phyloP scores from a whole-genome alignment of 805 yeast genomes.

The Cyberlindnera xylosilytica region DNA sequence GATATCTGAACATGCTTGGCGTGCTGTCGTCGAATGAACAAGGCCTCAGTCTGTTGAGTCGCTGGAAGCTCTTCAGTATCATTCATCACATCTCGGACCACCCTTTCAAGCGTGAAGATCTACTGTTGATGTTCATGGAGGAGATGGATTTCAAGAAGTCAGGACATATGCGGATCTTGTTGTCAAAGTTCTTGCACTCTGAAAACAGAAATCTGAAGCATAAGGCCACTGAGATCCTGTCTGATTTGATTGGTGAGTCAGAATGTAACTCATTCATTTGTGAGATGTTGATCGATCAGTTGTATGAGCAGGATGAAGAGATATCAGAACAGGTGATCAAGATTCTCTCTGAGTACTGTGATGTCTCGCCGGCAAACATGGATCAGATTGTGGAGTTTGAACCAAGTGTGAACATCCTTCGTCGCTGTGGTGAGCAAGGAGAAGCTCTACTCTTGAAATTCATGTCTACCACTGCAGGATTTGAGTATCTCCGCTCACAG shows the following conservation, averaged over 20 bases:
- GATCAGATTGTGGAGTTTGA: slow-evolving; percentile 46
- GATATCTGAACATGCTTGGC: slow-evolving; percentile 79
- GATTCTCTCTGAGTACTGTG: slow-evolving; percentile 50
- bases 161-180: slow-evolving; percentile 64
- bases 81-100: slow-evolving; percentile 66
- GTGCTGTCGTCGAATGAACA: slow-evolving; percentile 53
- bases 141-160: slow-evolving; percentile 58
- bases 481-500: slow-evolving; percentile 53
- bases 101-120: slow-evolving; percentile 49
- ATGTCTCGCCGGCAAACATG: slow-evolving; percentile 47
- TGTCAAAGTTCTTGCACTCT: slow-evolving; percentile 61
- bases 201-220: slow-evolving; percentile 49
- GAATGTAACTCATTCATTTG: slow-evolving; percentile 41
- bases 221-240: slow-evolving; percentile 54
- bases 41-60: slow-evolving; percentile 69
- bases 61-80: slow-evolving; percentile 84
- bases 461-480: slow-evolving; percentile 67
- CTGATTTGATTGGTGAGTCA: slow-evolving; percentile 35
- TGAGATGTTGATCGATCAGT: slow-evolving; percentile 55
- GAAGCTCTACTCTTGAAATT: slow-evolving; percentile 60
- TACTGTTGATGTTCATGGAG: slow-evolving; percentile 54
- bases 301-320: slow-evolving; percentile 61
- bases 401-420: slow-evolving; percentile 47
- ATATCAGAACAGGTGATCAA: slow-evolving; percentile 57
- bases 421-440: slow-evolving; percentile 27